phyloP scores from a whole-genome alignment of 2,329 filamentous ascomycete species.

The Xylariaceae sp. region DNA sequence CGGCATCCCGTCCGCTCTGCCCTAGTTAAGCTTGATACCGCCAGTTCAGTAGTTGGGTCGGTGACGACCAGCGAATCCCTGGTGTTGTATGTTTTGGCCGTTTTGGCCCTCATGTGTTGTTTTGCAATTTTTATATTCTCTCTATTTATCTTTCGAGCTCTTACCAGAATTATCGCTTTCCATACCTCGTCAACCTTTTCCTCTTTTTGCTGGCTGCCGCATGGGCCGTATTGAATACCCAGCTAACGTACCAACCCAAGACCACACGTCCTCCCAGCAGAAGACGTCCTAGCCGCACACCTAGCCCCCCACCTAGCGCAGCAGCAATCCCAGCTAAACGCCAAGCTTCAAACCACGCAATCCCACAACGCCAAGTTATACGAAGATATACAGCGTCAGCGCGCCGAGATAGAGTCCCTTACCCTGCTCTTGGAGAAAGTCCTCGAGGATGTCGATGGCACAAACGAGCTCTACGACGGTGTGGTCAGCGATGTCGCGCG shows the following conservation, averaged over 20 bases:
- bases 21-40: conserved; percentile 30
- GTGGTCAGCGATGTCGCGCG: conserved; percentile 46
- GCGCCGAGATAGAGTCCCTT: conserved; percentile 50
- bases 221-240: too few species aligned
- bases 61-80: conserved; percentile 33
- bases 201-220: too few species aligned
- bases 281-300: conserved; percentile 51
- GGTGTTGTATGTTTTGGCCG: conserved; percentile 31
- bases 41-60: conserved; percentile 32
- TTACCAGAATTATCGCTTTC: too few species aligned
- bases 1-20: conserved; percentile 33
- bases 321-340: conserved; percentile 55
- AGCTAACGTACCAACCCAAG: conserved; percentile 20
- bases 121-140: not conserved
- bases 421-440: conserved; percentile 47
- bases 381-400: conserved; percentile 49
- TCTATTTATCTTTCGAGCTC: not conserved
- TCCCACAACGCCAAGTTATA: conserved; percentile 53
- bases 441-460: conserved; percentile 51
- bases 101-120: conserved; percentile 1
- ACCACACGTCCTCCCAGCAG: conserved; percentile 54
- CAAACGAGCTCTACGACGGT: conserved; percentile 45
- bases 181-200: too few species aligned
- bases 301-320: conserved; percentile 48
- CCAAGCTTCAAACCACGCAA: conserved; percentile 53